Evolutionary conservation across 768 basidiomycete genomes (phyloP), one percentile per base, ranked within the genome.

Genomic region (Gloeophyllum trabeum): DNA sequence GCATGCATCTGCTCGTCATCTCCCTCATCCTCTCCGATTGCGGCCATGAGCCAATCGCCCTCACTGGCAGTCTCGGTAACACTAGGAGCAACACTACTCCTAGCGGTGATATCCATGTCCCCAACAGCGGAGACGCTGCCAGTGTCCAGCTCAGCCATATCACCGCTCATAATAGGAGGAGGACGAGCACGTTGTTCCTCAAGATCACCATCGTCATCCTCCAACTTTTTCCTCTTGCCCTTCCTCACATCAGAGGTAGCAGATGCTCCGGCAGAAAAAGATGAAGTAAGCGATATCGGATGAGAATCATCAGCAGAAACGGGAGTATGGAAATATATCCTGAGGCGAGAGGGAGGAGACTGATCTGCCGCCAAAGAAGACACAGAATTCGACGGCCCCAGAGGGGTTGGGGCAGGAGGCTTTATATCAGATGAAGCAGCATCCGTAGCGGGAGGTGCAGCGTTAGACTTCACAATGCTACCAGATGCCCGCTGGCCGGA

Each of bases 241-340:
- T 84, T 87, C 55, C 82, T 10, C 18, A 53, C 46, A 40, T 81
- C 79, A 47, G 77, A 72, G 35, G 71, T 55, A 43, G 63, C 59
- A 47, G 62, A 65, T 56, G 69, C 63, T 37, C 53, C 20, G 50
- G 49, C 48, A 47, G 39, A 50, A 49, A 57, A 57, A 54, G 68
- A 61, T 47, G 66, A 64, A 52, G 75, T 66, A 66, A 78, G 74
- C 46, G 80, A 77, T 57, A 85, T 79, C 19, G 79, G 79, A 56
- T 75, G 79, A 43, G 79, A 71, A 61, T 88, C 86, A 65, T 87
- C 85, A 54, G 80, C 72, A 48, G 82, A 76, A 48, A 83, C 83
- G 46, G 87, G 88, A 20, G 87, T 89, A 65, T 90, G 87, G 69
- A 91, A 91, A 67, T 91, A 91, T 44, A 91, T 86, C 53, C 87